Evolutionary conservation across 768 basidiomycete species (phyloP), one percentile per base, ranked within the genome.

Genomic region (Erythrobasidium yunnanense): DNA sequence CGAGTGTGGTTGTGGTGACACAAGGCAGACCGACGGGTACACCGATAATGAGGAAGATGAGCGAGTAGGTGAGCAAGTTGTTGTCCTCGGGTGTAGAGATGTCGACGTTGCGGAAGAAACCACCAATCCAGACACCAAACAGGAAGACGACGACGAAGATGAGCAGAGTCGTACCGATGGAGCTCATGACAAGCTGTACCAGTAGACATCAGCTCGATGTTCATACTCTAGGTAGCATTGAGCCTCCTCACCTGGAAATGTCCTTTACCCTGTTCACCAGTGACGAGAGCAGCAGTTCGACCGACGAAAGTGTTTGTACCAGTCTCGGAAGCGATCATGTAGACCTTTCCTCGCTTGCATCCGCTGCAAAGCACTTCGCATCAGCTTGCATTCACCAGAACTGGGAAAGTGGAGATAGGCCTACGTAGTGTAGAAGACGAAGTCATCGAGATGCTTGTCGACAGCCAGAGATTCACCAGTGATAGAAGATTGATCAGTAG

Each of bases 11-110:
- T 23, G 77, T 77, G 15, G 80, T 80, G 38, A 81, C 80, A 56
- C 77, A 78, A 1, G 80, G 80, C 1, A 81, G 74, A 70, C 80
- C 80, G 67, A 81, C 80, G 13, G 80, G 80, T 1, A 81, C 79
- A 70, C 79, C 79, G 68, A 79, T 79, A 62, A 80, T 80, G 73
- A 70, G 63, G 68, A 70, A 67, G 54, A 70, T 73, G 27, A 69
- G 66, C 13, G 67, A 27, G 69, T 79, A 80, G 49, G 78, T 76
- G 53, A 81, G 77, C 23, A 81, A 53, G 70, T 79, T 80, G 74
- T 81, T 80, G 22, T 67, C 55, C n/a, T 76, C 74, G 1, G 80
- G 80, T 3, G 70, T 66, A 18, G 80, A 75, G 58, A 81, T 78
- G n/a, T 69, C 68, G 49, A 78, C 69, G 25, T 72, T 68, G 20